A percentile compares a stretch with the other conserved stretches of the same genome.
Evolutionary conservation across 164 flowering plant species (phyloP).

Genomic region (Vitis riparia): DNA sequence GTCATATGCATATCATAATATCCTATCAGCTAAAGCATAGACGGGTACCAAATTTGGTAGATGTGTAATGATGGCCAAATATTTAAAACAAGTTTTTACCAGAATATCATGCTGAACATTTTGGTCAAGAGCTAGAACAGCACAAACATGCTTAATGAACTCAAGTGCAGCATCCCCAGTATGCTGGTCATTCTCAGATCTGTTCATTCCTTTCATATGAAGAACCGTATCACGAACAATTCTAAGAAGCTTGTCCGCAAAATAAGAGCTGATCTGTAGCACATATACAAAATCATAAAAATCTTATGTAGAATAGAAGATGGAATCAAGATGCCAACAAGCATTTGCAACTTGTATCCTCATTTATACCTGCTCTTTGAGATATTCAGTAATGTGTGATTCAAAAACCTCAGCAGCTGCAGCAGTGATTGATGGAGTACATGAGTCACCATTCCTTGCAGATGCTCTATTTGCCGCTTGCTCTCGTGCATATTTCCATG

Average conservation of each 20-base stretch:
- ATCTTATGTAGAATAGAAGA: neutral
- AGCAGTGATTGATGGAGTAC: slow-evolving; percentile 87
- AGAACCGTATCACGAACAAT: slow-evolving; percentile 57
- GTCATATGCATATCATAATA: neutral
- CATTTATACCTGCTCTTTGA: slow-evolving; percentile 61
- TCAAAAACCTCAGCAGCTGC: slow-evolving; percentile 73
- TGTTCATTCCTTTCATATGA: slow-evolving; percentile 48
- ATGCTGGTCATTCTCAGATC: slow-evolving; percentile 29
- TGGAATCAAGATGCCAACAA: slow-evolving; percentile 1
- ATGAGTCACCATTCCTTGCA: slow-evolving; percentile 40
- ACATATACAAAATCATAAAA: slow-evolving; percentile 6
- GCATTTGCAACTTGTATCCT: neutral
- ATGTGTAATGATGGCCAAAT: neutral
- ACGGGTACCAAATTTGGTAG: neutral
- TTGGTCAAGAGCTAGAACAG: slow-evolving; percentile 88
- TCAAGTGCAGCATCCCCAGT: slow-evolving; percentile 79
- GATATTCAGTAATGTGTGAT: slow-evolving; percentile 47
- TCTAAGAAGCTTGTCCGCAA: slow-evolving; percentile 70
- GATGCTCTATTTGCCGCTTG: slow-evolving; percentile 48
- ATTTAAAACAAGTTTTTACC: slow-evolving; percentile 42
- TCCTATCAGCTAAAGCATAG: too few species aligned
- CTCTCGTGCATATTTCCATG: slow-evolving; percentile 84
- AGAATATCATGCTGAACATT: slow-evolving; percentile 85
- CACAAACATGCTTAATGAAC: slow-evolving; percentile 88
- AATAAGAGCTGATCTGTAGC: slow-evolving; percentile 77